Evolutionary conservation across 2,329 filamentous ascomycete genomes (phyloP), one percentile per base, ranked within the genome.

Genomic region (Sclerotinia nivalis): DNA sequence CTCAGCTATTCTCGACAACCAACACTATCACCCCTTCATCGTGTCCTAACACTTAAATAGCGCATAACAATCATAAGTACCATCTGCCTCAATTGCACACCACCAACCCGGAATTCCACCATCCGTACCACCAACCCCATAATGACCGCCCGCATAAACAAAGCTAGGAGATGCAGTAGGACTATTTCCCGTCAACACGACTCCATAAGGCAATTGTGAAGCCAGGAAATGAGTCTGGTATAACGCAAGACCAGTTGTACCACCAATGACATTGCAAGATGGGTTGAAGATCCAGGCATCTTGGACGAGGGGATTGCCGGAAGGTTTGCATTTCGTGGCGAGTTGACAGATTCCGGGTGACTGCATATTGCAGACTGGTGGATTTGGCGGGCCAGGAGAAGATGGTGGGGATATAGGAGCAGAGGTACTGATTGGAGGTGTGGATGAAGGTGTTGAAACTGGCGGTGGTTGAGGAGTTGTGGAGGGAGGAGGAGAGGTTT

Each of bases 21-120:
- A 28, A 25, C 12, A 43, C 9, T n/a, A n/a, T 15, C 40, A 40
- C n/a, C 8, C 52, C 22, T 47, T 40, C 40, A 65, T 6, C 13
- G 22, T 22, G 8, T 34, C n/a, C 59, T 69, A 69, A 47, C 67
- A 69, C 7, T 69, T 69, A 18, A 69, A 69, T 0, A 25, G 20
- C 8, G 67, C 67, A 56, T 65, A 69, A 4, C 67, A 69, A 65
- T 49, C 58, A 55, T 49, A 69, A 40, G 59, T 65, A 12, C 67
- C 67, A 65, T 69, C 59, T 49, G 22, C 31, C 49, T 65, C 59
- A 40, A 69, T 65, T 10, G 49, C 59, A 65, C 67, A 69, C 67
- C 67, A 69, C 67, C 67, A 69, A 25, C 67, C 67, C 28, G 67
- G 67, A 37, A 65, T 69, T 22, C 67, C 67, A 47, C 67, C 59